Conservation (phyloP, 2,329 filamentous ascomycete species). For the Cadophora sp. region DNA sequence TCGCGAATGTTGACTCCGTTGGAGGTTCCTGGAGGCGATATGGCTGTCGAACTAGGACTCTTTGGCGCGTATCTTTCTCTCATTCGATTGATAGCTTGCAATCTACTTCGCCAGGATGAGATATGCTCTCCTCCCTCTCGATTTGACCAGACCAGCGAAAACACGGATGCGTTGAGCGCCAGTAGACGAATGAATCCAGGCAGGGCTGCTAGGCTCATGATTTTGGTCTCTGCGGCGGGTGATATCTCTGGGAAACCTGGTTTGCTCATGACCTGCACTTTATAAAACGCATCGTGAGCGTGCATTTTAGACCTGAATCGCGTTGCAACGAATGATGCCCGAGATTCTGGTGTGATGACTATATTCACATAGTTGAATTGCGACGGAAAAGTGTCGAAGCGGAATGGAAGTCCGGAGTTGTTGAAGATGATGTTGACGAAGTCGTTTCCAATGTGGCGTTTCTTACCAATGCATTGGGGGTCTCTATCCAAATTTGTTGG, state of each 20-base stretch:
- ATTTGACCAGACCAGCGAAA: constrained; percentile 87
- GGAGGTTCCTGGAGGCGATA: constrained; percentile 44
- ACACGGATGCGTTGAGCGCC: constrained; percentile 92
- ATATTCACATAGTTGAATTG: constrained; percentile 98
- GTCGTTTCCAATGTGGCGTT: constrained; percentile 95
- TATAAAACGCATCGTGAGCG: constrained; percentile 69
- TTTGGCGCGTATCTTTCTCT: constrained; percentile 70
- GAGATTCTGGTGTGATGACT: constrained; percentile 87
- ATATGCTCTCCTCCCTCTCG: constrained; percentile 81
- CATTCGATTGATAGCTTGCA: constrained; percentile 83
- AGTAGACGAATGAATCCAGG: constrained; percentile 87
- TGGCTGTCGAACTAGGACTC: constrained; percentile 40
- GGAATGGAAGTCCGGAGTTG: constrained; percentile 87
- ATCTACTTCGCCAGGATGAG: constrained; percentile 86
- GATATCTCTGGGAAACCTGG: constrained; percentile 91
- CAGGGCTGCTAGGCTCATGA: constrained; percentile 82
- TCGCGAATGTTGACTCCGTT: constrained; percentile 57
- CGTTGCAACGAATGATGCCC: constrained; percentile 75
- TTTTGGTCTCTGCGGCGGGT: constrained; percentile 86
- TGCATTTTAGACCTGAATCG: constrained; percentile 51
- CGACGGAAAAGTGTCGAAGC: constrained; percentile 90
- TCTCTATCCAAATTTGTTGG: constrained; percentile 83
- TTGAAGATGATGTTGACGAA: constrained; percentile 99
- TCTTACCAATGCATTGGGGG: constrained; percentile 81
- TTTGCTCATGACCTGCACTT: constrained; percentile 87